Evolutionary conservation across 2,329 filamentous ascomycete genomes (phyloP), one percentile per base, ranked within the genome.

Genomic region (Chaetomiaceae sp.): DNA sequence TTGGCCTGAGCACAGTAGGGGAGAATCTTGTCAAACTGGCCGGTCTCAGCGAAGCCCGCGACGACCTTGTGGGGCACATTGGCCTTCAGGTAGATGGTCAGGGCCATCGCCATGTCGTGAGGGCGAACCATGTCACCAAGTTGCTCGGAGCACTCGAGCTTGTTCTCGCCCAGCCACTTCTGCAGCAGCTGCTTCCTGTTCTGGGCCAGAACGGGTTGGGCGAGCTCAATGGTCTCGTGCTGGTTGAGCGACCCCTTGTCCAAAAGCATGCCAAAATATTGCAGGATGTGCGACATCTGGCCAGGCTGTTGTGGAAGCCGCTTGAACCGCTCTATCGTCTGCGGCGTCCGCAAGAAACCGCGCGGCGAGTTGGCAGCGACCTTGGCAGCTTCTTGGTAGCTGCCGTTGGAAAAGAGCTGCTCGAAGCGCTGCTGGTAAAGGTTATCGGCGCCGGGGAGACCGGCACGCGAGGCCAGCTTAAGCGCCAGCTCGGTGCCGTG

Each of bases 271-370:
- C 93, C 93, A 58, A 98, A 98, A 70, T 98, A 98, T 65, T 97
- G 93, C 43, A 98, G 76, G 49, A 96, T 95, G 58, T 88, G 83
- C 1, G 93, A 95, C 70, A 98, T 88, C 65, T 94, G 86, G 36
- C 88, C 88, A 27, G 83, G 83, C 57, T 86, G 81, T 51, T 83
- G 79, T 12, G 88, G 88, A 14, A 94, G 75, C 46, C 79, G 81
- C 79, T 97, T 97, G 73, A 98, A 94, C 58, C 86, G 84, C 69
- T 96, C 90, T 64, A 98, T 97, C 6, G 93, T 98, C 62, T 95
- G 88, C 18, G 88, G 78, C 2, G 91, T 97, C 56, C 93, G 87
- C 45, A 98, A 75, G 74, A 98, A 98, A 38, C 93, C 93, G 49
- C 91, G 83, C 3, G 93, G 93, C 3, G 93, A 98, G 73, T 94